These are phyloP conservation scores for Pichia sp. DNA, from an alignment of 1,139 yeast species.

Conservation along the genomic window DNA sequence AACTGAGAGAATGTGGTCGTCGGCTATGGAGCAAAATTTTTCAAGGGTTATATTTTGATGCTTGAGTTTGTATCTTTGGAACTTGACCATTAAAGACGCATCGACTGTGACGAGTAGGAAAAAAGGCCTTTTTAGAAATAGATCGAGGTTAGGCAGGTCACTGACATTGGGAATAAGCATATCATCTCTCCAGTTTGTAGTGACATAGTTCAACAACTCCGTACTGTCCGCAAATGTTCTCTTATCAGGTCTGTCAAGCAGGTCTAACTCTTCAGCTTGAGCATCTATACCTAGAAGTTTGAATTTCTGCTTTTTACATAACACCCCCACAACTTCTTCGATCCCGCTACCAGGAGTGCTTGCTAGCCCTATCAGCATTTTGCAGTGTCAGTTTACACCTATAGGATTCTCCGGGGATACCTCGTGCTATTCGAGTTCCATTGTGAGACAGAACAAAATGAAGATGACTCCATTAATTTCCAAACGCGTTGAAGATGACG, in stretches of 20 bases:
- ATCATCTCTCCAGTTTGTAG: slow-evolving; percentile 62
- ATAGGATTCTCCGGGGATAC: no score
- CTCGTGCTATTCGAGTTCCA: no score
- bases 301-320: slow-evolving; percentile 10
- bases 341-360: slow-evolving; percentile 72
- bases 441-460: no score
- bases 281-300: slow-evolving; percentile 2
- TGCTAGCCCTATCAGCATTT: slow-evolving; percentile 72
- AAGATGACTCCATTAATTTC: no score
- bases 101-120: slow-evolving; percentile 78
- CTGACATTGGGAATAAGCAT: slow-evolving; percentile 57
- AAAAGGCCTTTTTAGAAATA: slow-evolving; percentile 71
- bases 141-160: slow-evolving; percentile 41
- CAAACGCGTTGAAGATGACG: neutral
- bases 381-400: neutral
- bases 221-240: slow-evolving; percentile 20
- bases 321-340: slow-evolving; percentile 57
- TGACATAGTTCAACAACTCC: slow-evolving; percentile 59
- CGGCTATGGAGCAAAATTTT: slow-evolving; percentile 34
- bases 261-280: slow-evolving; percentile 1
- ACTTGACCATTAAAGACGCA: slow-evolving; percentile 61
- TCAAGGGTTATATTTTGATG: slow-evolving; percentile 32
- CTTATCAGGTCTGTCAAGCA: neutral
- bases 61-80: slow-evolving; percentile 40
- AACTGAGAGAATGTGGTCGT: slow-evolving; percentile 3